Evolutionary conservation across 805 yeast species (phyloP).

Genomic region (Hagleromyces aurorensis): DNA sequence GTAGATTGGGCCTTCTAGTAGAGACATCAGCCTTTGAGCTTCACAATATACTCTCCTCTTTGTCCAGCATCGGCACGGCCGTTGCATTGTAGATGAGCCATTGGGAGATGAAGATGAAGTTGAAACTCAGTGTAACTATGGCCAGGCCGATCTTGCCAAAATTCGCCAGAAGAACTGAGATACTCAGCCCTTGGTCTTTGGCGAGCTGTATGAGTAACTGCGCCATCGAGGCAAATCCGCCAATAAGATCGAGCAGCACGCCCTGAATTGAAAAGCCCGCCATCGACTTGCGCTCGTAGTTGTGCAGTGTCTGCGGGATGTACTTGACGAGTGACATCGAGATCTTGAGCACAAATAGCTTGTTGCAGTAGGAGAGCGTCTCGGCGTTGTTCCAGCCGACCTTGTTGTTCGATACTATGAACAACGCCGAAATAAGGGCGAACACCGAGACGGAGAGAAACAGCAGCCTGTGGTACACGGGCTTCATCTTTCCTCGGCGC

Average conservation of each 20-base stretch:
- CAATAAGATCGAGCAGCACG: constrained; percentile 31
- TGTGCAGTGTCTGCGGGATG: constrained; percentile 80
- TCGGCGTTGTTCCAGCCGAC: constrained; percentile 19
- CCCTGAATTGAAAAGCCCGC: constrained; percentile 74
- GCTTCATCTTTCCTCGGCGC: constrained; percentile 19
- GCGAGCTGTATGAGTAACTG: constrained; percentile 22
- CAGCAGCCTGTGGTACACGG: constrained; percentile 18
- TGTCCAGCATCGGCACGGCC: too few relatives aligned
- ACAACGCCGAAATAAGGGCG: constrained; percentile 10
- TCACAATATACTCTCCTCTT: too few relatives aligned
- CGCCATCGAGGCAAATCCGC: constrained; percentile 30
- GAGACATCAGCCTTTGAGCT: too few relatives aligned
- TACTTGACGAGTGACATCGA: constrained; percentile 43
- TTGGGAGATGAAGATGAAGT: constrained; percentile 33
- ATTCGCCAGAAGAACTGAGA: constrained; percentile 26
- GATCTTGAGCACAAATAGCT: constrained; percentile 34
- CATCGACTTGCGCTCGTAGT: constrained; percentile 68
- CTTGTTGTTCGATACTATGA: constrained; percentile 5
- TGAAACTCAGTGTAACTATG: constrained; percentile 33
- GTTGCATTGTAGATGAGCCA: constrained; percentile 30
- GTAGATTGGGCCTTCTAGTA: too few relatives aligned
- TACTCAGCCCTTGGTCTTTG: constrained; percentile 15
- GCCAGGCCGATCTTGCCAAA: constrained; percentile 36
- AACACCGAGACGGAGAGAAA: constrained; percentile 12
- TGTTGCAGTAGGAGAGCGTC: constrained; percentile 21